Conservation (phyloP, 108 stramenopile genomes). For the Bacterosira constricta region DNA sequence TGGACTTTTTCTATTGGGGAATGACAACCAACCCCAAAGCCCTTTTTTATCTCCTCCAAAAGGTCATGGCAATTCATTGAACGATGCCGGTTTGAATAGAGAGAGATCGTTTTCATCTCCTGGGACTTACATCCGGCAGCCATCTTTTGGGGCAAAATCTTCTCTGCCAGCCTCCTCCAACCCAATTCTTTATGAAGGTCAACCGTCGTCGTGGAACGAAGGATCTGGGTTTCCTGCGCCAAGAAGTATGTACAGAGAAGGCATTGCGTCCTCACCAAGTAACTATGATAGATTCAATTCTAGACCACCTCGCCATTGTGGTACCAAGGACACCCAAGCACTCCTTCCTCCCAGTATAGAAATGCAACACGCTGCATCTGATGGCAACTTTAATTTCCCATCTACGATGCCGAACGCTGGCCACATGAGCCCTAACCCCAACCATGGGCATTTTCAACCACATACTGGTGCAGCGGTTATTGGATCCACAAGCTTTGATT, state of each 20-base stretch:
- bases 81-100: conserved; percentile 23
- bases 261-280: conserved; percentile 13
- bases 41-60: conserved; percentile 11
- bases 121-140: conserved; percentile 23
- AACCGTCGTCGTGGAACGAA: conserved; percentile 43
- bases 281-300: conserved; percentile 42
- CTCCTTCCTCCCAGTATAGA: conserved; percentile 22
- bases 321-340: conserved; percentile 17
- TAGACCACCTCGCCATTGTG: conserved; percentile 45
- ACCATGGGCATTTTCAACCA: conserved; percentile 27
- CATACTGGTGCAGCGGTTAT: conserved; percentile 6
- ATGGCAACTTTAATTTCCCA: conserved; percentile 38
- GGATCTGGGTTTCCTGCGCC: conserved; percentile 24
- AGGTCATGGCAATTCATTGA: conserved; percentile 7
- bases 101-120: conserved; percentile 48
- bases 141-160: conserved; percentile 35
- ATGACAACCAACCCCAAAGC: conserved; percentile 14
- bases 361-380: conserved; percentile 24
- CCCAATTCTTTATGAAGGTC: conserved; percentile 35
- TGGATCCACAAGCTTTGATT: conserved; percentile 19
- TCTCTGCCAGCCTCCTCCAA: conserved; percentile 16
- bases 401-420: neutral
- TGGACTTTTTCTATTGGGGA: neutral
- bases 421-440: conserved; percentile 5
- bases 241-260: conserved; percentile 16